Conservation (phyloP, 306 rosid genomes). For the Vigna mungo region DNA sequence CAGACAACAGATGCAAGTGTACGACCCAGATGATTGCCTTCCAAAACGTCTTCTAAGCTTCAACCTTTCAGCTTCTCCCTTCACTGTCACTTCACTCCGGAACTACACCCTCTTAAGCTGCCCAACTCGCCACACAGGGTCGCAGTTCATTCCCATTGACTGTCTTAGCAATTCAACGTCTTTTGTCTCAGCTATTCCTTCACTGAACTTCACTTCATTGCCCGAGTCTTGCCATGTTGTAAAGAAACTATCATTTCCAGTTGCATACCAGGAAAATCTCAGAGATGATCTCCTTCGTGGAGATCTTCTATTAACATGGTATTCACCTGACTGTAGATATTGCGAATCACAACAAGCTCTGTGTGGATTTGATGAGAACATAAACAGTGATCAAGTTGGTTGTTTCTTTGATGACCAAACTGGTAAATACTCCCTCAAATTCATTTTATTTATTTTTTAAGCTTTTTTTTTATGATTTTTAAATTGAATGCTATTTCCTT, state of each 20-base stretch:
- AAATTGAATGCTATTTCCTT: too few species aligned
- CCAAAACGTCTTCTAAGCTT: slow-evolving; percentile 61
- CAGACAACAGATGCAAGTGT: slow-evolving; percentile 58
- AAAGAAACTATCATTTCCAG: slow-evolving; percentile 49
- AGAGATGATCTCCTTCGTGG: slow-evolving; percentile 29
- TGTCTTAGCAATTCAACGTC: slow-evolving; percentile 73
- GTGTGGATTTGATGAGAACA: slow-evolving; percentile 59
- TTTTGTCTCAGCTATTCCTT: slow-evolving; percentile 65
- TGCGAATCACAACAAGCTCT: slow-evolving; percentile 58
- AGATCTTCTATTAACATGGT: slow-evolving; percentile 64
- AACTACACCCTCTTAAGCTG: slow-evolving; percentile 71
- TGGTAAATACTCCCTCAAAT: slow-evolving; percentile 46
- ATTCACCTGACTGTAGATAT: slow-evolving; percentile 56
- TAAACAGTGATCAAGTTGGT: slow-evolving; percentile 46
- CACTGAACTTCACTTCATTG: slow-evolving; percentile 49
- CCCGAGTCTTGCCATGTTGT: slow-evolving; percentile 52
- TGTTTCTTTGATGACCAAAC: slow-evolving; percentile 51
- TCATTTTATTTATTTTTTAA: too few species aligned
- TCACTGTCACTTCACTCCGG: slow-evolving; percentile 33
- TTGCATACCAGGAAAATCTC: slow-evolving; percentile 32
- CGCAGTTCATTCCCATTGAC: slow-evolving; percentile 51
- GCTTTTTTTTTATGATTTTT: too few species aligned
- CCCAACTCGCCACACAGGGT: slow-evolving; percentile 47
- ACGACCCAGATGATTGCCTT: slow-evolving; percentile 66
- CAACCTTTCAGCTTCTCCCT: slow-evolving; percentile 66